Conservation (phyloP, 805 yeast genomes). For the Lachancea kluyveri region DNA sequence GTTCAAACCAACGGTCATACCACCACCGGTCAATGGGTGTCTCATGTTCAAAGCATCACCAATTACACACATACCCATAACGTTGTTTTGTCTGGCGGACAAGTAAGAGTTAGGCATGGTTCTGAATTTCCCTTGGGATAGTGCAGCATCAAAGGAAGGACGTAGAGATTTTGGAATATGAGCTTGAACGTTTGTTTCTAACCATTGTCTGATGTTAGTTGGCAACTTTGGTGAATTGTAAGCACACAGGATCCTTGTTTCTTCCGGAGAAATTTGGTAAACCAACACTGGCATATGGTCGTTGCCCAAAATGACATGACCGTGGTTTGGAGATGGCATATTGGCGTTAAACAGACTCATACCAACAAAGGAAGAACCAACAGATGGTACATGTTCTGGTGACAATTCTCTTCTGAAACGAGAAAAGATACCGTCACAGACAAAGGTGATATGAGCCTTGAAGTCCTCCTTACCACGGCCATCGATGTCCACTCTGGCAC, state of each 20-base stretch:
- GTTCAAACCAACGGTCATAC: slow-evolving; percentile 95
- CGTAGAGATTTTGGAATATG: slow-evolving; percentile 56
- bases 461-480: slow-evolving; percentile 38
- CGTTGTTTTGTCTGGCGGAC: slow-evolving; percentile 64
- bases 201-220: slow-evolving; percentile 54
- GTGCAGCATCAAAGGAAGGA: slow-evolving; percentile 65
- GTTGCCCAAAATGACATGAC: slow-evolving; percentile 81
- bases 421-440: slow-evolving; percentile 93
- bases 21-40: slow-evolving; percentile 98
- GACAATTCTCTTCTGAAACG: slow-evolving; percentile 76
- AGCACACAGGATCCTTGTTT: slow-evolving; percentile 87
- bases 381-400: slow-evolving; percentile 52
- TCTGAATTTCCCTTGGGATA: slow-evolving; percentile 52
- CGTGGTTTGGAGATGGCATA: slow-evolving; percentile 70
- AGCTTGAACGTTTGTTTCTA: slow-evolving; percentile 56
- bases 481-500: slow-evolving; percentile 58
- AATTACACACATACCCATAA: slow-evolving; percentile 70
- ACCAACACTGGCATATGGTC: slow-evolving; percentile 81
- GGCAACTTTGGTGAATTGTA: slow-evolving; percentile 73
- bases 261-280: slow-evolving; percentile 78
- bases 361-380: slow-evolving; percentile 85
- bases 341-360: slow-evolving; percentile 66
- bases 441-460: slow-evolving; percentile 59
- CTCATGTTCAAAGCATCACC: slow-evolving; percentile 98
- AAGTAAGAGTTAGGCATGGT: slow-evolving; percentile 93